Evolutionary conservation across 805 yeast species (phyloP), one percentile per base, ranked within the genome.

Genomic region (Sugiyamaella smithiae): DNA sequence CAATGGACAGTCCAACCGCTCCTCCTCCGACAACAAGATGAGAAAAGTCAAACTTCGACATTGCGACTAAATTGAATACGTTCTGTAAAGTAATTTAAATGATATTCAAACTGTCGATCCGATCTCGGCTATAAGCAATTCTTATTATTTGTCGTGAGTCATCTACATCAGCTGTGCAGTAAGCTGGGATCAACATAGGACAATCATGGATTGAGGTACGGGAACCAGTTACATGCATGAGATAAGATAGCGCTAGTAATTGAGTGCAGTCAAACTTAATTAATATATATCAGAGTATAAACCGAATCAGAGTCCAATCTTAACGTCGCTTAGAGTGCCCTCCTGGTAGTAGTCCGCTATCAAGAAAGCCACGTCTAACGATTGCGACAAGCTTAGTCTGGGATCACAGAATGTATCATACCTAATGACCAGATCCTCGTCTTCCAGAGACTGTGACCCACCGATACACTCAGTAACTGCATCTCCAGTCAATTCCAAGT

Each of bases 11-110:
- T 0, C 96, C 96, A 1, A 88, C 89, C 0, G 78, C 85, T 0
- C 96, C 96, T 1, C 87, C 96, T 4, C 96, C 96, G 20, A 88
- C 70, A 0, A 88, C 78, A 1, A 81, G 80, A 61, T 85, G 93
- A 0, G 86, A 77, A 57, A 78, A 84, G 58, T 84, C 88, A 35
- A 16, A 35, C 20, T 19, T 35, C 22, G 22, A 4, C 38, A 35
- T 35, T 26, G 11, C 11, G 29, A 26, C 9, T 26, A 26, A 8
- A 26, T 26, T 26, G 9, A n/a, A n/a, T n/a, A n/a, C n/a, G n/a
- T n/a, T n/a, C n/a, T n/a, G n/a, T n/a, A n/a, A n/a, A n/a, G n/a
- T n/a, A n/a, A n/a, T n/a, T n/a, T n/a, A n/a, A n/a, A n/a, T n/a
- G n/a, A n/a, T n/a, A n/a, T n/a, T n/a, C n/a, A n/a, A n/a, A n/a